Conservation (phyloP, 2,329 filamentous ascomycete genomes). For the Fusarium beomiforme region DNA sequence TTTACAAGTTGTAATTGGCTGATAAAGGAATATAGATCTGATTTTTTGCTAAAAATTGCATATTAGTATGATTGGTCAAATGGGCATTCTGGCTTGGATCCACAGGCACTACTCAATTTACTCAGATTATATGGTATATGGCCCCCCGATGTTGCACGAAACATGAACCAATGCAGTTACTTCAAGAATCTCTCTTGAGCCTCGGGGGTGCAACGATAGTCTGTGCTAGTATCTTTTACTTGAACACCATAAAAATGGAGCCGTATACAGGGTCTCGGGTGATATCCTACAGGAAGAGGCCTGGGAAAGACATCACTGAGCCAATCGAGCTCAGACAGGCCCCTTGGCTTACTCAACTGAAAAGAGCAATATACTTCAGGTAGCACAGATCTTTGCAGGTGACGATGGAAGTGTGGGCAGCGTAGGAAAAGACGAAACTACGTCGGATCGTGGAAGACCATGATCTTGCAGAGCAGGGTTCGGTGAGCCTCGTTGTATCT, state of each 20-base stretch:
- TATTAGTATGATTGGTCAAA: too few relatives aligned
- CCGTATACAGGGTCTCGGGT: background rate
- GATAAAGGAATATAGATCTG: too few relatives aligned
- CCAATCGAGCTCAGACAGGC: background rate
- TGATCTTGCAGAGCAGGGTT: background rate
- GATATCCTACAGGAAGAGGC: too few relatives aligned
- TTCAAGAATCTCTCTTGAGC: background rate
- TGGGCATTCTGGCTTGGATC: too few relatives aligned
- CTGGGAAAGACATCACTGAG: background rate
- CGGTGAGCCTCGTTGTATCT: background rate
- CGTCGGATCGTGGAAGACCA: background rate
- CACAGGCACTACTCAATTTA: too few relatives aligned
- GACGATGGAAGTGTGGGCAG: background rate
- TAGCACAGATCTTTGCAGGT: background rate
- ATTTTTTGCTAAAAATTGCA: too few relatives aligned
- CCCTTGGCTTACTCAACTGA: background rate
- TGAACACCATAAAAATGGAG: background rate
- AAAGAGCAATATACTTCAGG: background rate
- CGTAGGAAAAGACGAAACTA: background rate
- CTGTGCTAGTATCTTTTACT: too few relatives aligned
- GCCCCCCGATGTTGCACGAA: too few relatives aligned
- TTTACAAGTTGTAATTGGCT: too few relatives aligned
- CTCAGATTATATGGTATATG: too few relatives aligned
- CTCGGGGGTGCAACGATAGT: background rate
- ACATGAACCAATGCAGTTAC: background rate